phyloP scores from a whole-genome alignment of 257 asterid species.

The Lycium ferocissimum region DNA sequence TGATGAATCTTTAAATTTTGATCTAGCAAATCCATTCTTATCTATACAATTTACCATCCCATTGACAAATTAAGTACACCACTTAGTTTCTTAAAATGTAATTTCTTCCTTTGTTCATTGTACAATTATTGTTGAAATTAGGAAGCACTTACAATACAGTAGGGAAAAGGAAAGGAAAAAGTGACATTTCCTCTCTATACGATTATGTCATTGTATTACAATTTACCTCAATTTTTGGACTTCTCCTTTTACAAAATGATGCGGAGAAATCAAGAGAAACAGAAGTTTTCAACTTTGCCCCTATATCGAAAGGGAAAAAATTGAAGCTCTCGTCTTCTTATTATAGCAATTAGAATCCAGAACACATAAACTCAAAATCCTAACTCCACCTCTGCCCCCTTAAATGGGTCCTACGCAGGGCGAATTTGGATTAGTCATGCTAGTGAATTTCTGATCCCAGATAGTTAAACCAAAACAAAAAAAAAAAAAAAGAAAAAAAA shows the following conservation, averaged over 20 bases:
- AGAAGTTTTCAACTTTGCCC: background rate
- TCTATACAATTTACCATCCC: too few species aligned
- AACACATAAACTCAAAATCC: too few species aligned
- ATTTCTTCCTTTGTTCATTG: too few species aligned
- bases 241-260: slow-evolving; percentile 16
- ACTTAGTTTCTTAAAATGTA: too few species aligned
- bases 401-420: background rate
- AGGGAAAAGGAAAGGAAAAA: too few species aligned
- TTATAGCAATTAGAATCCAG: background rate
- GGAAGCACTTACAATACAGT: too few species aligned
- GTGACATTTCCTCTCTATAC: background rate
- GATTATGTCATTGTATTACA: background rate
- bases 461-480: background rate
- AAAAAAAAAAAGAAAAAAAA: background rate
- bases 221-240: background rate
- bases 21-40: too few species aligned
- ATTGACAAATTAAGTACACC: too few species aligned
- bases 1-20: too few species aligned
- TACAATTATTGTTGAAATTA: too few species aligned
- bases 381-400: too few species aligned
- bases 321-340: background rate
- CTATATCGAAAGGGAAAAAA: background rate
- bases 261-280: background rate
- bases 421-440: background rate
- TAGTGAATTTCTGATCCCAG: background rate